These are phyloP conservation scores for Perkinsus chesapeaki DNA, from an alignment of 169 alveolate genomes.

Conservation along the genomic window DNA sequence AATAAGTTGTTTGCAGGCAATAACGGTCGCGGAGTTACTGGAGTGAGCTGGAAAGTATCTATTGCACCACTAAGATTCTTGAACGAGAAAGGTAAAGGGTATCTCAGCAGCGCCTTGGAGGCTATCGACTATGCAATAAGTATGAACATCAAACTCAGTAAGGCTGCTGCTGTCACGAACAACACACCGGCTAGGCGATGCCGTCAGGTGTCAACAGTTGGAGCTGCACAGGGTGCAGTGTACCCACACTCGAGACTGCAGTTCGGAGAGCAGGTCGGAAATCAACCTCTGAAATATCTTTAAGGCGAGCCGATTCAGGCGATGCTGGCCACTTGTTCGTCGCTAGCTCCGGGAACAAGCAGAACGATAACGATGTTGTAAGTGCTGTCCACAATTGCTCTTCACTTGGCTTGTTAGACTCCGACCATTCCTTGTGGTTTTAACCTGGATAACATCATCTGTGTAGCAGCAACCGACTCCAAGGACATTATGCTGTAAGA, in stretches of 20 bases:
- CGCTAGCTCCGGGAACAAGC: constrained; percentile 33
- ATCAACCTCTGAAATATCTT: constrained; percentile 12
- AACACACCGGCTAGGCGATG: background rate
- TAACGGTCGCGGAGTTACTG: background rate
- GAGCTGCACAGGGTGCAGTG: background rate
- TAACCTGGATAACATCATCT: constrained; percentile 11
- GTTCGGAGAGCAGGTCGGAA: background rate
- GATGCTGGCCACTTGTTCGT: constrained; percentile 13
- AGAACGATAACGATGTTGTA: constrained; percentile 22
- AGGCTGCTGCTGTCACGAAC: background rate
- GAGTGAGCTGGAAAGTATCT: background rate
- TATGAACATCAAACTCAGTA: constrained; percentile 45
- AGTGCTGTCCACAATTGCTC: background rate
- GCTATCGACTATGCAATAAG: constrained; percentile 48
- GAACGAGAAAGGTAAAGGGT: constrained; percentile 47
- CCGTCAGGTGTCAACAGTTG: background rate
- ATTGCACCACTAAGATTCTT: constrained; percentile 41
- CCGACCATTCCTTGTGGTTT: constrained; percentile 16
- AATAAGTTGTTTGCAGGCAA: background rate
- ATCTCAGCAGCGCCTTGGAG: constrained; percentile 43
- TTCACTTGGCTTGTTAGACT: constrained; percentile 19
- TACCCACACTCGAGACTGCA: background rate
- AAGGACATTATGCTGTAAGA: constrained; percentile 14
- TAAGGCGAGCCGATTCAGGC: constrained; percentile 10
- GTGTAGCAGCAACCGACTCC: constrained; percentile 38